Evolutionary conservation across 768 basidiomycete species (phyloP).

Genomic region (Mrakia gelida): DNA sequence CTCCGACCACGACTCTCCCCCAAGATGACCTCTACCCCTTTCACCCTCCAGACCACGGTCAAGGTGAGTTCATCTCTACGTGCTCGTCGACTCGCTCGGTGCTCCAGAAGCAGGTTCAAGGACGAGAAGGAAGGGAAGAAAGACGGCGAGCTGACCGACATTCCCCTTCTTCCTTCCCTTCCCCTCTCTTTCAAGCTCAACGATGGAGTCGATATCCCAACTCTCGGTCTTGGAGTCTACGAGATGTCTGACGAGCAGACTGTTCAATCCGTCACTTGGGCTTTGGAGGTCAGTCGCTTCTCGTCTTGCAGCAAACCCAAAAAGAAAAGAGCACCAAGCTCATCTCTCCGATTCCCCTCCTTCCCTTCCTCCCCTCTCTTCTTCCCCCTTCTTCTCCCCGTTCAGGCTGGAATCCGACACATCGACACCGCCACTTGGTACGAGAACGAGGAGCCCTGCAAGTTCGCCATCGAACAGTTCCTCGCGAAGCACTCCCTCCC

Average conservation of each 20-base stretch:
- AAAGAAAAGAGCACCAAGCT: neutral
- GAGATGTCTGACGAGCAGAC: conserved; percentile 60
- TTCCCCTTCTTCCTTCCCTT: neutral
- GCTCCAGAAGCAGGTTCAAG: neutral
- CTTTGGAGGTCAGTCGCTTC: conserved; percentile 53
- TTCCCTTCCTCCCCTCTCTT: too few species aligned
- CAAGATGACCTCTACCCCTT: neutral
- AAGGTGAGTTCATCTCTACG: neutral
- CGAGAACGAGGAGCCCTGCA: conserved; percentile 65
- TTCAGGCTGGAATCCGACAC: conserved; percentile 61
- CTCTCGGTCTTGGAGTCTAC: conserved; percentile 64
- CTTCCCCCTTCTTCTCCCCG: neutral
- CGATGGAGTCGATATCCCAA: conserved; percentile 57
- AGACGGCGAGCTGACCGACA: neutral
- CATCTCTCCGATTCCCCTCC: conserved; percentile 17
- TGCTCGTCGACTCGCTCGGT: neutral
- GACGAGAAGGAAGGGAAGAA: neutral
- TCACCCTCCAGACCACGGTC: neutral
- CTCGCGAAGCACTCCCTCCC: conserved; percentile 51
- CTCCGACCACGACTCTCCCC: neutral
- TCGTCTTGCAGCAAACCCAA: neutral
- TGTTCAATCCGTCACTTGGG: conserved; percentile 57
- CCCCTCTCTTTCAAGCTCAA: conserved; percentile 45
- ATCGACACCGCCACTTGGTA: conserved; percentile 54
- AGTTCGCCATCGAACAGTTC: conserved; percentile 58